Evolutionary conservation across 2,329 filamentous ascomycete species (phyloP), one percentile per base, ranked within the genome.

Genomic region (Sclerotinia spermophila): DNA sequence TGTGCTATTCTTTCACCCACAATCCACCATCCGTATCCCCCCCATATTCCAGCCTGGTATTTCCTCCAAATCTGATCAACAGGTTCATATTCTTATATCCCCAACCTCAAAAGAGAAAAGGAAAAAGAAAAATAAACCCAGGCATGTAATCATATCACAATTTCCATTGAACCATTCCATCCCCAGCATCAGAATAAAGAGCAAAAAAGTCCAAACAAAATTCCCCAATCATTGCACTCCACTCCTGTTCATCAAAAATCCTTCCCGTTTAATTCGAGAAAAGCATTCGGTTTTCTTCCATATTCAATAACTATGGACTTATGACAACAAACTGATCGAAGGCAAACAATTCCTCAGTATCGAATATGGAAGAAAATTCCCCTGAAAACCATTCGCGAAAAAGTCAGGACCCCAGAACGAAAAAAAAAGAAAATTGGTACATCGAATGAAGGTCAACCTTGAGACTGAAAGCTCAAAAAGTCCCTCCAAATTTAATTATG

Each of bases 111-210:
- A 48, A 38, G 40, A 40, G 33, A 66, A n/a, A 51, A 44, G 56
- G 17, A 33, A 30, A 68, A 61, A 62, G 24, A 30, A 44, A 38
- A 51, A 21, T 53, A 64, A 60, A 51, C 62, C 68, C 35, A 59
- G 68, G 45, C 68, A 67, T 70, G 60, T 70, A 67, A 70, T 70
- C 68, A 33, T 70, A 70, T 67, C 68, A 67, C 60, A 67, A 67
- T 70, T 67, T 66, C 48, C 48, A 56, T 69, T 44, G 19, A 53
- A 45, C 48, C 55, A 69, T 55, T 40, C 68, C 48, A 66, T 45
- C 24, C 61, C 61, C 27, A 33, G 44, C 38, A 51, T 53, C n/a
- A 33, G 21, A 64, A 51, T 6, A 64, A 38, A 27, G 10, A 27
- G 48, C n/a, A 65, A 40, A 40, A 53, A 53, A 70, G 38, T 44